Percentiles rank a stretch among this genome's conserved stretches.
phyloP scores from a whole-genome alignment of 306 rosid genomes.

The Castanopsis chinensis region DNA sequence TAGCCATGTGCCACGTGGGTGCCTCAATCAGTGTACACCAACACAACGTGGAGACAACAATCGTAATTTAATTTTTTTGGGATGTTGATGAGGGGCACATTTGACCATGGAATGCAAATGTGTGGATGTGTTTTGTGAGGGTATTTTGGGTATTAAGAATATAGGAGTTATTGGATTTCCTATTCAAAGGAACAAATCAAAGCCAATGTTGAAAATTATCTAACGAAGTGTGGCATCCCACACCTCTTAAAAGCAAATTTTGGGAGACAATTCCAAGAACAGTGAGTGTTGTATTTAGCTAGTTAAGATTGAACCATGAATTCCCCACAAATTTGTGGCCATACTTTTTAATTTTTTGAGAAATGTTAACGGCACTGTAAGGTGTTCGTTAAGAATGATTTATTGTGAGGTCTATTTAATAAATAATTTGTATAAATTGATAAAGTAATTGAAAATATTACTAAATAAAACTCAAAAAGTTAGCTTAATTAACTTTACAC shows the following conservation, averaged over 20 bases:
- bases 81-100: background rate
- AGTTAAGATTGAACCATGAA: background rate
- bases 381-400: too few relatives aligned
- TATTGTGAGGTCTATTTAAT: too few relatives aligned
- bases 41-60: constrained; percentile 41
- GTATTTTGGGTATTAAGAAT: constrained; percentile 2
- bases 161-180: background rate
- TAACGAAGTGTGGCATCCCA: constrained; percentile 39
- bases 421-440: too few relatives aligned
- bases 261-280: constrained; percentile 8
- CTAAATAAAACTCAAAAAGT: too few relatives aligned
- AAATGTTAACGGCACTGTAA: too few relatives aligned
- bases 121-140: background rate
- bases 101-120: background rate
- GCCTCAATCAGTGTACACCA: constrained; percentile 27
- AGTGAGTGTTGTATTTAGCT: constrained; percentile 24
- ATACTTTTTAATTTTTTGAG: background rate
- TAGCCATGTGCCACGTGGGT: constrained; percentile 47
- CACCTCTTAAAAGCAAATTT: constrained; percentile 17
- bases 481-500: too few relatives aligned
- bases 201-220: background rate
- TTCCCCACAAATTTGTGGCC: background rate
- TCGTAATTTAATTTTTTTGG: background rate
- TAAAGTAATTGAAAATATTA: too few relatives aligned
- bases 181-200: constrained; percentile 20